Base-by-base conservation (phyloP, 352 stramenopile genomes). In the Phytophthora crassamura region DNA sequence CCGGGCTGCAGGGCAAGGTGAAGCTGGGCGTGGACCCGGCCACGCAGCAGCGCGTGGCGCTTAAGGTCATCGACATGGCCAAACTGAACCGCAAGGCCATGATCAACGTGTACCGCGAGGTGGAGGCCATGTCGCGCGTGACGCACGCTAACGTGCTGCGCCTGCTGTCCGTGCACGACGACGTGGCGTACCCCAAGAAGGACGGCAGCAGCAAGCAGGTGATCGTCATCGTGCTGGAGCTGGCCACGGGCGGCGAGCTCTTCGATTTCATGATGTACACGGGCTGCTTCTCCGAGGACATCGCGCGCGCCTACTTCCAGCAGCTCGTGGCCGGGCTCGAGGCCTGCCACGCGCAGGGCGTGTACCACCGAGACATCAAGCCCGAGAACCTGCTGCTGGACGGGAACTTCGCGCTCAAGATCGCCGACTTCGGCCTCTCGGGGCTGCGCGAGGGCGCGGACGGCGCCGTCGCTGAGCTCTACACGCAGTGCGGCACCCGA, bases 381-480 rank as follows among this genome's bases (percentile, higher is more conserved):
- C 94, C 93, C 4, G 94, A 98, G 64, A 98, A 98, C 64, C 62
- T 98, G 43, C 71, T 98, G 12, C 59, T 98, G 32, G 89, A 97
- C 69, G 78, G 89, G 15, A 77, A 84, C 32, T 93, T 92, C 54
- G 48, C 70, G 8, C 67, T 98, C 61, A 98, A 98, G 64, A 89
- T 99, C 22, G 95, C 91, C 5, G 96, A 99, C 56, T 99, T 99
- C 78, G 96, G 96, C 2, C 78, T 99, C n/a, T 97, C 95, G 5
- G 97, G 96, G 16, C 87, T 96, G 45, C 74, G 76, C 33, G 81
- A 91, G 68, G 80, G 80, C 43, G 59, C 82, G 0, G 82, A 88
- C 42, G 86, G 72, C 65, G 77, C 73, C 42, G 72, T 86, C 45
- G 70, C 67, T n/a, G 85, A 91, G 53, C 72, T 90, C 1, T 89